Evolutionary conservation across 306 rosid species (phyloP), one percentile per base, ranked within the genome.

Genomic region (Betula pendula): DNA sequence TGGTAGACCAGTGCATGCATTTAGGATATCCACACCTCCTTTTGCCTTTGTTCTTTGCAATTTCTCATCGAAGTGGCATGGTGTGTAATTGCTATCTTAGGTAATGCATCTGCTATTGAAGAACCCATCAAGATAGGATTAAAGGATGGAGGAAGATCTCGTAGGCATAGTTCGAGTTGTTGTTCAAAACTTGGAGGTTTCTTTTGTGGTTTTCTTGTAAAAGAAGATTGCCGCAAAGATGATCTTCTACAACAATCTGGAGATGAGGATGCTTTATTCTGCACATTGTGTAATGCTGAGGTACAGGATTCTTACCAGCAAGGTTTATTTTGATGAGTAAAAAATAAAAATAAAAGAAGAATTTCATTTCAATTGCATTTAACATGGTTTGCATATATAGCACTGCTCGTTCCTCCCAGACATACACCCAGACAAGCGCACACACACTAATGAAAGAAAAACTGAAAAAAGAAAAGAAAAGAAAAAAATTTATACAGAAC

Each of bases 211-310:
- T 87, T 87, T 80, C 82, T 92, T 80, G 88, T 79, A 6, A 85
- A 59, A 77, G 93, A 90, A 88, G 93, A 92, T 80, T 92, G 93
- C 80, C 71, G 83, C 51, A 79, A 74, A 45, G 80, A 85, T 78
- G 96, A 90, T 75, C 40, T 33, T 85, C 80, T 79, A 51, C 95
- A 81, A 63, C 83, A 85, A 76, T 83, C 89, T 76, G 92, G 90
- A 81, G 96, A 85, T 70, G 88, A 86, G 70, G 96, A 90, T 31
- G 87, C 85, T 81, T 81, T 92, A 59, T 92, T 90, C 87, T 90
- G 97, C 89, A 88, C 97, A 63, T 81, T 90, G 84, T 92, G 97
- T 89, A 90, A 92, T 81, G 90, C 93, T 53, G 96, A 92, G 93
- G 97, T 90, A 72, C 25, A 49, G 35, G 63, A 52, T 47, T 29